A percentile compares a stretch with the other conserved stretches of the same genome.
These are phyloP conservation scores for Xylaria sp. DNA, from an alignment of 2,329 filamentous ascomycete genomes.

Conservation along the genomic window DNA sequence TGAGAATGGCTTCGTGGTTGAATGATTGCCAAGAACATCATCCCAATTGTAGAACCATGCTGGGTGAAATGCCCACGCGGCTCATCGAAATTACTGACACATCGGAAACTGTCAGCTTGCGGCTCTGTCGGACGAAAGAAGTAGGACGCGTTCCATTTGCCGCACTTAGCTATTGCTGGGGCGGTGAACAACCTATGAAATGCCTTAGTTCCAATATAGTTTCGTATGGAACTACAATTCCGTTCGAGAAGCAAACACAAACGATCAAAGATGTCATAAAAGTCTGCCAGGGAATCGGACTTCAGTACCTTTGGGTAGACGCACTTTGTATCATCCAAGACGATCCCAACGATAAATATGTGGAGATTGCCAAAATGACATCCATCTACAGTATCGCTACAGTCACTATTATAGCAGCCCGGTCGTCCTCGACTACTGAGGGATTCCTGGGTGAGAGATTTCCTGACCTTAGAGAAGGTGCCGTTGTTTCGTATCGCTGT, in stretches of 20 bases:
- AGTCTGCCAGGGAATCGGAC: neutral
- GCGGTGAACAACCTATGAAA: neutral
- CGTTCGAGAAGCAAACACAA: neutral
- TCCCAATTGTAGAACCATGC: neutral
- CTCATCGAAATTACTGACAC: neutral
- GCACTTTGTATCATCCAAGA: conserved; percentile 16
- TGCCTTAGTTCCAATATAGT: neutral
- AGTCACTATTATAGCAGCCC: neutral
- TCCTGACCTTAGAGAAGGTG: neutral
- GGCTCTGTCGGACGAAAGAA: neutral
- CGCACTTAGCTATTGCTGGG: neutral
- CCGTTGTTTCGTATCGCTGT: neutral
- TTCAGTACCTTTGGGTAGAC: conserved; percentile 10
- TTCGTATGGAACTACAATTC: neutral
- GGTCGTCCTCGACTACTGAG: neutral
- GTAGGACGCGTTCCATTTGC: neutral
- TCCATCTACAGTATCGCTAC: neutral
- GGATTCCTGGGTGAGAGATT: neutral
- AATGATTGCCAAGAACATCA: neutral
- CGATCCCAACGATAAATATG: conserved; percentile 1
- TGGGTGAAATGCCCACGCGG: neutral
- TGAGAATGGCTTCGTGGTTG: neutral
- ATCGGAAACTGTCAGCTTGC: neutral
- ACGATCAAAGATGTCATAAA: conserved; percentile 1
- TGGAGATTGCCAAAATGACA: conserved; percentile 15